phyloP scores from a whole-genome alignment of 257 asterid species.

The Capsicum chinense region DNA sequence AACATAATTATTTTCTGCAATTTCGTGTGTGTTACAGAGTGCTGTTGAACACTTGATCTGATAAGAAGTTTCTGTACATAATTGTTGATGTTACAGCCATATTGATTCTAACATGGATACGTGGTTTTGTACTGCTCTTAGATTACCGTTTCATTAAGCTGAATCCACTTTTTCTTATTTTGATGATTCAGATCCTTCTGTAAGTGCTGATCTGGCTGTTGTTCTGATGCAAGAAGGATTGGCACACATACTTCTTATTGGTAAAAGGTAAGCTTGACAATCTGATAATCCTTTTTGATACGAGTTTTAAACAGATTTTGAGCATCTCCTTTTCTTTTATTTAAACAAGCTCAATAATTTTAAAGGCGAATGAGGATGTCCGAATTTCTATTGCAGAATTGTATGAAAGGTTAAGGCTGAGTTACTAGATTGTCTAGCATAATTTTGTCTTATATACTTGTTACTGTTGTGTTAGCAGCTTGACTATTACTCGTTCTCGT shows the following conservation, averaged over 20 bases:
- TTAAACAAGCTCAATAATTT: neutral
- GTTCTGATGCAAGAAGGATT: conserved; percentile 98
- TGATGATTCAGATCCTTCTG: conserved; percentile 73
- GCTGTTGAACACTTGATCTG: neutral
- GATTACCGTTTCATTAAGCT: conserved; percentile 25
- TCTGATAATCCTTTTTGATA: conserved; percentile 1
- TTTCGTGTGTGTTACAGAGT: neutral
- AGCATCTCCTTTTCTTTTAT: neutral
- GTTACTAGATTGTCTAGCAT: conserved; percentile 17
- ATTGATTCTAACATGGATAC: neutral
- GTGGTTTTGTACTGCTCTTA: neutral
- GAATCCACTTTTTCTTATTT: conserved; percentile 32
- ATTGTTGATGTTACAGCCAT: neutral
- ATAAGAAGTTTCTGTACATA: neutral
- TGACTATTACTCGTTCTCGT: conserved; percentile 81
- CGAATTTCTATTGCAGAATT: neutral
- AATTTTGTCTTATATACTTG: conserved; percentile 3
- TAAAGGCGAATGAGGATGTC: neutral
- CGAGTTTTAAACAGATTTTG: conserved; percentile 10
- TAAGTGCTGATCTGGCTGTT: conserved; percentile 92
- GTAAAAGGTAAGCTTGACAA: conserved; percentile 67
- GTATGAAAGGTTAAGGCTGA: neutral
- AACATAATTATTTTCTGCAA: conserved; percentile 18
- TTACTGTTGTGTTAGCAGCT: conserved; percentile 54
- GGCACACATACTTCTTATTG: conserved; percentile 81